These are phyloP conservation scores for Leccinum uliginosum DNA, from an alignment of 768 basidiomycete species.

Conservation along the genomic window DNA sequence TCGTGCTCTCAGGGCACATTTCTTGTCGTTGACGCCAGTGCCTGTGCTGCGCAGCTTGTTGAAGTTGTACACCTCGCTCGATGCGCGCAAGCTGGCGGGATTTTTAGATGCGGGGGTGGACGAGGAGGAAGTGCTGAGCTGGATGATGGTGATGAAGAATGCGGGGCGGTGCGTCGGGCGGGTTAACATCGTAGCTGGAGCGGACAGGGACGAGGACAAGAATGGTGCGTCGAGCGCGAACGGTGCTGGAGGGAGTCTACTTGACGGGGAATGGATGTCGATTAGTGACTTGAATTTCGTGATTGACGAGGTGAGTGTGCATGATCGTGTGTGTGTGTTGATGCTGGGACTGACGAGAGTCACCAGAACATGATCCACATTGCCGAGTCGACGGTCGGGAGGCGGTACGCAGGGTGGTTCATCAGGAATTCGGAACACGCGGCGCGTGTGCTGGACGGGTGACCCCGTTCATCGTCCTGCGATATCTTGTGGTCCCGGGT, in stretches of 20 bases:
- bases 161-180: constrained; percentile 67
- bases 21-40: constrained; percentile 68
- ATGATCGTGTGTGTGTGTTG: not conserved
- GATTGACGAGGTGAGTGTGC: constrained; percentile 78
- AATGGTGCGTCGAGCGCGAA: constrained; percentile 12
- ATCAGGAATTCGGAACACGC: constrained; percentile 94
- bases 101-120: constrained; percentile 74
- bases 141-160: constrained; percentile 96
- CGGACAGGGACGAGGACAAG: constrained; percentile 34
- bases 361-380: constrained; percentile 91
- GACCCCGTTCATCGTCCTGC: too few relatives aligned
- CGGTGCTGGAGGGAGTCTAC: constrained; percentile 44
- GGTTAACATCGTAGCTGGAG: constrained; percentile 38
- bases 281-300: constrained; percentile 95
- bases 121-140: constrained; percentile 92
- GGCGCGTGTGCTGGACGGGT: constrained; percentile 78
- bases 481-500: too few relatives aligned
- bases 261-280: constrained; percentile 83
- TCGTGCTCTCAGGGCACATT: constrained; percentile 78
- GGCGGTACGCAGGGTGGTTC: constrained; percentile 96
- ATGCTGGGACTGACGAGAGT: not conserved
- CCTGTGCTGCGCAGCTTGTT: constrained; percentile 88
- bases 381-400: constrained; percentile 88
- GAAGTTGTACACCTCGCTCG: constrained; percentile 92
- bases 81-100: constrained; percentile 84